phyloP scores from a whole-genome alignment of 805 yeast species.

The Vanderwaltozyma tropicalis region DNA sequence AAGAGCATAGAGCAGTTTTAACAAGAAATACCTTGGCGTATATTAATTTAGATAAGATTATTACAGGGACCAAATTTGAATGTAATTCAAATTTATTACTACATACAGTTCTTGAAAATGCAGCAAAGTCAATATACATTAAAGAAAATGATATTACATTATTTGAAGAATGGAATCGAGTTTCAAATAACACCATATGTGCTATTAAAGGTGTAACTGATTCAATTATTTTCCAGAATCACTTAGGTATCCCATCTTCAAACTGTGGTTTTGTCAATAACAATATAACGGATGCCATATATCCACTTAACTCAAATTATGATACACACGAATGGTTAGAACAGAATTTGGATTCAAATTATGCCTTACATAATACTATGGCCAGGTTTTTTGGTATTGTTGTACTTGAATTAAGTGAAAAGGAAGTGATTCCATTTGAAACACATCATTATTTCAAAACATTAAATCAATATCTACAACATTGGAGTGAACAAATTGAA shows the following conservation, averaged over 20 bases:
- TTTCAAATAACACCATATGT: conserved; percentile 30
- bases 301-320: conserved; percentile 47
- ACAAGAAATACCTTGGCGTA: conserved; percentile 45
- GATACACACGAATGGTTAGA: conserved; percentile 51
- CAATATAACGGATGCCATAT: conserved; percentile 37
- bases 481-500: conserved; percentile 15
- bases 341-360: conserved; percentile 41
- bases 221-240: conserved; percentile 51
- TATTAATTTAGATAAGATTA: conserved; percentile 40
- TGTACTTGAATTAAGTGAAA: conserved; percentile 43
- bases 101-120: conserved; percentile 34
- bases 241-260: conserved; percentile 56
- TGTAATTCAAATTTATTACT: conserved; percentile 51
- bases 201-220: conserved; percentile 44
- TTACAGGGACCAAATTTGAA: conserved; percentile 40
- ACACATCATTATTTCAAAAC: conserved; percentile 37
- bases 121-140: conserved; percentile 38
- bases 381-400: conserved; percentile 53
- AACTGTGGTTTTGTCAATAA: conserved; percentile 35
- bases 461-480: conserved; percentile 31
- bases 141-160: conserved; percentile 33
- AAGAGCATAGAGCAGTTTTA: conserved; percentile 39
- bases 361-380: conserved; percentile 42
- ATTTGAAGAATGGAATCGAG: conserved; percentile 37
- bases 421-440: conserved; percentile 44